Base-by-base conservation (phyloP, 2,329 filamentous ascomycete genomes). In the Colletotrichum siamense region DNA sequence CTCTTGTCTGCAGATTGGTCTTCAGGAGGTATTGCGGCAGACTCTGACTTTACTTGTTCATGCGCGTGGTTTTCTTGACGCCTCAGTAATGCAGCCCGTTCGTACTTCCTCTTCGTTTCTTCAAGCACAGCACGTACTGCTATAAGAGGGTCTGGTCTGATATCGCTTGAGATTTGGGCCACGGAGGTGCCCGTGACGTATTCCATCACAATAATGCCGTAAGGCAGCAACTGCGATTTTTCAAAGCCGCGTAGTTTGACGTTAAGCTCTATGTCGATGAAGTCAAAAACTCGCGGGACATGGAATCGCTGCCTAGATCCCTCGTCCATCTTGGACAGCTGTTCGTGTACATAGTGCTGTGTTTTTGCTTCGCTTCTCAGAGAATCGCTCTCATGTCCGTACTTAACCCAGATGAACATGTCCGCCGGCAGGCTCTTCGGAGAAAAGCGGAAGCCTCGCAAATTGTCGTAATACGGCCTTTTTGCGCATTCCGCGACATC, bases 11-110 rank as follows among this genome's bases (percentile, higher is more conserved):
- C n/a, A 49, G 44, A 13, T 22, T 49, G 44, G n/a, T 8, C 44
- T 12, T 49, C 10, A 49, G n/a, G 3, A 8, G 44, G 2, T 1
- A 49, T 0, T n/a, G 0, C 18, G 1, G 39, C 39, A 12, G 44
- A 22, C n/a, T 13, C n/a, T 49, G 3, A 49, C 2, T 13, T 22
- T 8, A 2, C n/a, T 3, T 22, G n/a, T 22, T 7, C n/a, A 4
- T 13, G 44, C 44, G 2, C n/a, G 4, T 52, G n/a, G 4, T 22
- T 52, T 22, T 52, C 44, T 0, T 0, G n/a, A 0, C 0, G 44
- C n/a, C 44, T 1, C 2, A 13, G 44, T 13, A 52, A 52, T 22
- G 44, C 44, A 52, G 44, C 44, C 10, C 4, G 44, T 22, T 52
- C 44, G 44, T 3, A 1, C 2, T 13, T 52, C 44, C 44, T 52